These are phyloP conservation scores for Neonectria sp. DNA, from an alignment of 2,329 filamentous ascomycete species.

Conservation along the genomic window DNA sequence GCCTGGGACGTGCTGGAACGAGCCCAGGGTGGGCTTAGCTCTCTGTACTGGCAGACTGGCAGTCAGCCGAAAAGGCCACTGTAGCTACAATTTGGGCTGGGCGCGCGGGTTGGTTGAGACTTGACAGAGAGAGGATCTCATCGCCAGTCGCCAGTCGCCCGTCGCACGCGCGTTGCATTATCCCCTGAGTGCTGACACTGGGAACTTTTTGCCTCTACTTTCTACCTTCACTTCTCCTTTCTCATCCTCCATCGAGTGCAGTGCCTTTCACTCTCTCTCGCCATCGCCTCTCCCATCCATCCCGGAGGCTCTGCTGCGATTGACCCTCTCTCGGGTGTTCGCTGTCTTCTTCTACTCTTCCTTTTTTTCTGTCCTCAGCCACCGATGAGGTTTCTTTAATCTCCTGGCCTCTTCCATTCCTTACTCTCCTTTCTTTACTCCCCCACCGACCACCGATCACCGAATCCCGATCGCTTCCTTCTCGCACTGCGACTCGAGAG, in stretches of 20 bases:
- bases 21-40: conserved; percentile 26
- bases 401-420: conserved; percentile 30
- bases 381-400: conserved; percentile 46
- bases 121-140: conserved; percentile 14
- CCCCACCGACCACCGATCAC: conserved; percentile 3
- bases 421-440: conserved; percentile 33
- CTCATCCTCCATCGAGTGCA: conserved; percentile 34
- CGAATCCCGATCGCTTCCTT: conserved; percentile 20
- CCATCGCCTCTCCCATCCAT: conserved; percentile 32
- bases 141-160: conserved; percentile 34
- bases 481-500: conserved; percentile 24
- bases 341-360: conserved; percentile 33
- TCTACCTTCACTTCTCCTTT: conserved; percentile 31
- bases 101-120: conserved; percentile 13
- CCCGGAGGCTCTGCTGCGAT: conserved; percentile 36
- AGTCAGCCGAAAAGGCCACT: conserved; percentile 54
- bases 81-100: conserved; percentile 54
- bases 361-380: conserved; percentile 25
- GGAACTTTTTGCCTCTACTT: conserved; percentile 10
- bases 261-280: conserved; percentile 17
- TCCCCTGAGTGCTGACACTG: conserved; percentile 41
- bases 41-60: conserved; percentile 20
- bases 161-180: conserved; percentile 32
- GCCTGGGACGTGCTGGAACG: conserved; percentile 2
- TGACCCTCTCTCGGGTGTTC: conserved; percentile 32